These are phyloP conservation scores for Candida easanensis DNA, from an alignment of 805 yeast species.

Conservation along the genomic window DNA sequence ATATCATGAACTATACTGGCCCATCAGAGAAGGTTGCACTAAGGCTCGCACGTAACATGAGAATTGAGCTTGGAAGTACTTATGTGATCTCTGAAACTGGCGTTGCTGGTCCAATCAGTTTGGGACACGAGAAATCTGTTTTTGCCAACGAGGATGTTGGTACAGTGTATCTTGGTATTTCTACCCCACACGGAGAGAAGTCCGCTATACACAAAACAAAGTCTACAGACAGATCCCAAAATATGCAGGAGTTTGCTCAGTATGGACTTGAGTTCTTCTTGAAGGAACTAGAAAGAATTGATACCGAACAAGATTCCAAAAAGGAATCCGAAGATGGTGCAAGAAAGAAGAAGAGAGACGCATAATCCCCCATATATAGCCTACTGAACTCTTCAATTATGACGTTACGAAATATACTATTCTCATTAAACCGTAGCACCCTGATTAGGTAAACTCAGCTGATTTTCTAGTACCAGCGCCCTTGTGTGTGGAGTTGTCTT, in stretches of 20 bases:
- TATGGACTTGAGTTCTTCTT: slow-evolving; percentile 61
- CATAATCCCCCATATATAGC: background rate
- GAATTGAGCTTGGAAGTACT: slow-evolving; percentile 79
- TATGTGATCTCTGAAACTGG: slow-evolving; percentile 85
- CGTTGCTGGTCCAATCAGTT: slow-evolving; percentile 73
- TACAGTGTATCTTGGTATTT: slow-evolving; percentile 66
- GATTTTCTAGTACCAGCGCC: too few species aligned
- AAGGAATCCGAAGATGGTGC: slow-evolving; percentile 3
- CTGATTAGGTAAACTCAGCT: too few species aligned
- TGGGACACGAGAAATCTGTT: slow-evolving; percentile 33
- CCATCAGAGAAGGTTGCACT: slow-evolving; percentile 75
- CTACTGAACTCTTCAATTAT: background rate
- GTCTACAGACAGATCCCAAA: slow-evolving; percentile 49
- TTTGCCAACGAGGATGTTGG: slow-evolving; percentile 48
- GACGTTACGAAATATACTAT: background rate
- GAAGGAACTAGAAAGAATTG: slow-evolving; percentile 38
- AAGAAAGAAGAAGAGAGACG: slow-evolving; percentile 6
- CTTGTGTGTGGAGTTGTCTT: too few species aligned
- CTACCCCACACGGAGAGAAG: slow-evolving; percentile 59
- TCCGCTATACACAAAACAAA: slow-evolving; percentile 47
- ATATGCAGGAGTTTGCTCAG: slow-evolving; percentile 76
- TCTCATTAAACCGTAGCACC: too few species aligned
- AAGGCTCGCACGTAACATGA: slow-evolving; percentile 73
- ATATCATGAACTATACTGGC: slow-evolving; percentile 72
- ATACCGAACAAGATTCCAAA: background rate